These are phyloP conservation scores for Arachis stenosperma DNA, from an alignment of 306 rosid genomes.

Conservation along the genomic window DNA sequence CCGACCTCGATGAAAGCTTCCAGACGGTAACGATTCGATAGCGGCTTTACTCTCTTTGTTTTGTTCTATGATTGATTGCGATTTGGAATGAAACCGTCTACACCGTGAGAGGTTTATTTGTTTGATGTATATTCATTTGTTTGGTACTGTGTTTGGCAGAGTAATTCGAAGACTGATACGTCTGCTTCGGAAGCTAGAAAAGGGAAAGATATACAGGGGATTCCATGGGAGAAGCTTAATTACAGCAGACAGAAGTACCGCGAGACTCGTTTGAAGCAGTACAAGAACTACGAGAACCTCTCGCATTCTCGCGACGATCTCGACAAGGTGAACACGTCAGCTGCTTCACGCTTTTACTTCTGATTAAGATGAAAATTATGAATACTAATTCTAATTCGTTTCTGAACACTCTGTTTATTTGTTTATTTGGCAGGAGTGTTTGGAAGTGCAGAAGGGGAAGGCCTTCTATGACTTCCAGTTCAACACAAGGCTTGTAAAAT, in stretches of 20 bases:
- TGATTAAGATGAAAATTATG: background rate
- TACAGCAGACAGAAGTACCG: conserved; percentile 76
- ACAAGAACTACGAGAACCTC: conserved; percentile 77
- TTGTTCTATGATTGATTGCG: background rate
- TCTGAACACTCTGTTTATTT: background rate
- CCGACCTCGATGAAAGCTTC: conserved; percentile 71
- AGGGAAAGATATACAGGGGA: conserved; percentile 94
- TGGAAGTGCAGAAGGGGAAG: conserved; percentile 67
- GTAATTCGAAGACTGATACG: conserved; percentile 70
- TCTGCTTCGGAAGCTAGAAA: conserved; percentile 76
- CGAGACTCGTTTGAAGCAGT: conserved; percentile 73
- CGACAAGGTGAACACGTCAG: conserved; percentile 50
- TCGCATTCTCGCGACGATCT: conserved; percentile 59
- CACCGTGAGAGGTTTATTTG: background rate
- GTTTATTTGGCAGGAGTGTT: conserved; percentile 59
- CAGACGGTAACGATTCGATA: conserved; percentile 40
- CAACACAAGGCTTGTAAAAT: conserved; percentile 89
- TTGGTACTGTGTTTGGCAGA: conserved; percentile 39
- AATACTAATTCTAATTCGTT: background rate
- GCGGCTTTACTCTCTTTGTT: background rate
- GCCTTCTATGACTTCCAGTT: conserved; percentile 81
- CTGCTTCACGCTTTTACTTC: background rate
- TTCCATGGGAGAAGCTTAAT: conserved; percentile 91
- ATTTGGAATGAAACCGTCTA: too few species aligned
- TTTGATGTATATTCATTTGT: background rate